Base-by-base conservation (phyloP, 75 land plant genomes). In the Gnetum montanum region DNA sequence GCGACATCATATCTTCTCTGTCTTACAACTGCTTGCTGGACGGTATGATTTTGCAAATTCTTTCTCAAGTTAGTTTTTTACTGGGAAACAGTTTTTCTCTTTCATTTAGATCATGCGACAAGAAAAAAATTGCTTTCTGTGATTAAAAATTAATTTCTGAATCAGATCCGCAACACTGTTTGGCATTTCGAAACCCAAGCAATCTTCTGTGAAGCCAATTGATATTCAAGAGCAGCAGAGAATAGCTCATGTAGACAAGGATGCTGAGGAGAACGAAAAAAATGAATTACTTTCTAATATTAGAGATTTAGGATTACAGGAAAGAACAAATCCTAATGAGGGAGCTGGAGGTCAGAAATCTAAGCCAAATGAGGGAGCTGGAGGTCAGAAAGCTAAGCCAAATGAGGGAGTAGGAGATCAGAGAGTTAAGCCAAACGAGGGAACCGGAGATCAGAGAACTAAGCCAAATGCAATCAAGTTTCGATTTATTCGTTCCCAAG, bases 1-100 rank as follows among this genome's bases (percentile, higher is more conserved):
- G 29, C 82, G 98, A 8, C 96, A 93, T 60, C 57, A 85, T 46
- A 31, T 79, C 30, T 93, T 93, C 76, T 76, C 79, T 68, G 71
- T 89, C 31, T 70, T 89, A 61, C 96, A 85, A 58, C 50, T 73
- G 30, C 77, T 84, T 31, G 86, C 82, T 18, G 75, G 84, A 49
- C 82, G 94, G 98, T 89, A 58, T 28, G 69, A 20, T 49, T 65
- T 8, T 53, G n/a, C n/a, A 4, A 26, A n/a, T n/a, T n/a, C n/a
- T n/a, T n/a, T n/a, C n/a, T n/a, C n/a, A n/a, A n/a, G n/a, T n/a
- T n/a, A n/a, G n/a, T n/a, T n/a, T n/a, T n/a, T n/a, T n/a, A n/a
- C n/a, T n/a, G n/a, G n/a, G n/a, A n/a, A n/a, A n/a, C n/a, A n/a
- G n/a, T n/a, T n/a, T n/a, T n/a, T n/a, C n/a, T n/a, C n/a, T n/a